phyloP scores from a whole-genome alignment of 2,329 filamentous ascomycete genomes.

The Scytalidium lignicola region DNA sequence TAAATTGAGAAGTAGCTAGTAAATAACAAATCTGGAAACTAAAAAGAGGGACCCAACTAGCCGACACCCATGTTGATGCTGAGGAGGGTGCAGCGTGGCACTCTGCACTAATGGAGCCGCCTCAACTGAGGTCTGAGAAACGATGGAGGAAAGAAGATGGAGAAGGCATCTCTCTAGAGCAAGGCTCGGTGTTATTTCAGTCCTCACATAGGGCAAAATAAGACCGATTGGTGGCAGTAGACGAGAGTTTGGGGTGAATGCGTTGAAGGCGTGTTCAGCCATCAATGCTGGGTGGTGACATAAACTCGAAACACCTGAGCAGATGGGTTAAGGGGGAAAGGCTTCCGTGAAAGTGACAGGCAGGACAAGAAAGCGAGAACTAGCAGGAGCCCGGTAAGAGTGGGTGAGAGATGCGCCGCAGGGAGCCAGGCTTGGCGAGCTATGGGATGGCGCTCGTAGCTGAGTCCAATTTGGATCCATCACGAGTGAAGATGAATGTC shows the following conservation, averaged over 20 bases:
- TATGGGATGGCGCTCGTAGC: background rate
- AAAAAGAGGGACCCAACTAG: too few relatives aligned
- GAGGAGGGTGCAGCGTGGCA: too few relatives aligned
- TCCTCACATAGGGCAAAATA: constrained; percentile 1
- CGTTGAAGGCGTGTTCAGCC: background rate
- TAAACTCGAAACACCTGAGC: background rate
- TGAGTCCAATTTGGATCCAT: too few relatives aligned
- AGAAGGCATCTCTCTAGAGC: background rate
- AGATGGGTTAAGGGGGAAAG: too few relatives aligned
- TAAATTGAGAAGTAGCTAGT: too few relatives aligned
- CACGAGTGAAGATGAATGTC: background rate
- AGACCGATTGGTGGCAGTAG: constrained; percentile 13
- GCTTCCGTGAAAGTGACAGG: too few relatives aligned
- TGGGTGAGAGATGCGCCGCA: background rate
- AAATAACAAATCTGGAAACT: too few relatives aligned
- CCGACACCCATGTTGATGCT: too few relatives aligned
- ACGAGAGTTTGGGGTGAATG: constrained; percentile 6
- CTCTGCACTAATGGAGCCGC: too few relatives aligned
- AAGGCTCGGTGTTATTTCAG: constrained; percentile 10
- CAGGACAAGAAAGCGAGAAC: background rate
- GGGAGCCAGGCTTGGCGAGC: background rate
- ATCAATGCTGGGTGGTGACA: background rate
- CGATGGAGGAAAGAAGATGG: background rate
- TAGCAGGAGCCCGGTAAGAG: background rate
- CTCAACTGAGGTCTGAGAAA: too few relatives aligned